Conservation (phyloP, 1,284 basidiomycete species). For the Heterobasidion irregulare region DNA sequence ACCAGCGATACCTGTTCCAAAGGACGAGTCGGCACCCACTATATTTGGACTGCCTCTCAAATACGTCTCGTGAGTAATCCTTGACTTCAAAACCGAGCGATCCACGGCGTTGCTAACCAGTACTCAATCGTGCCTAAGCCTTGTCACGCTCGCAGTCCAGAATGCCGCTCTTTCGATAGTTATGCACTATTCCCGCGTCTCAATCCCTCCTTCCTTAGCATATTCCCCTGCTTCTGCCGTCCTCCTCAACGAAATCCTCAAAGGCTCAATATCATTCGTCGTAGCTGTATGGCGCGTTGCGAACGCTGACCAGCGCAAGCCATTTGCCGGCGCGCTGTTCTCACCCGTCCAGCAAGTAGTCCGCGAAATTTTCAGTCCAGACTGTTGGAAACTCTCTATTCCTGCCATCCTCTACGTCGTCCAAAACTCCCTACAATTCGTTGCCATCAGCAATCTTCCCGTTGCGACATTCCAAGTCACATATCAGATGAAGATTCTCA, state of each 20-base stretch:
- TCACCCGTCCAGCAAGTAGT: constrained; percentile 43
- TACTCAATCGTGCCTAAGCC: constrained; percentile 32
- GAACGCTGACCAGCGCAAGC: constrained; percentile 17
- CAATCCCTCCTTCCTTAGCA: constrained; percentile 61
- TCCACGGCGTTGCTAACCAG: constrained; percentile 2
- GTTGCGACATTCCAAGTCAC: constrained; percentile 94
- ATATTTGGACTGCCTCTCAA: constrained; percentile 52
- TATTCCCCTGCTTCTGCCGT: constrained; percentile 95
- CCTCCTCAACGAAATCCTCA: constrained; percentile 88
- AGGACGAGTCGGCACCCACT: constrained; percentile 23
- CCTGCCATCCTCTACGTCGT: constrained; percentile 84
- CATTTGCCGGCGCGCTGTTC: constrained; percentile 21
- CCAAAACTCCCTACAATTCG: constrained; percentile 95
- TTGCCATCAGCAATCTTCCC: constrained; percentile 88
- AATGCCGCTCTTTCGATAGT: constrained; percentile 94
- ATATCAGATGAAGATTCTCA: constrained; percentile 97
- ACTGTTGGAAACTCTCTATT: constrained; percentile 83
- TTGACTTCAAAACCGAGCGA: background rate
- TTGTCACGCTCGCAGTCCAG: constrained; percentile 91
- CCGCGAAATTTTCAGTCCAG: constrained; percentile 59
- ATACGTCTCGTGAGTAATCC: constrained; percentile 48
- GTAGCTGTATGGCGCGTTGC: constrained; percentile 48
- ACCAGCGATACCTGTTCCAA: background rate
- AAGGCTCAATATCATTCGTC: constrained; percentile 83
- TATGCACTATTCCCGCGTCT: constrained; percentile 93